These are phyloP conservation scores for Hypoxylon sp. DNA, from an alignment of 2,329 filamentous ascomycete genomes.

Conservation along the genomic window DNA sequence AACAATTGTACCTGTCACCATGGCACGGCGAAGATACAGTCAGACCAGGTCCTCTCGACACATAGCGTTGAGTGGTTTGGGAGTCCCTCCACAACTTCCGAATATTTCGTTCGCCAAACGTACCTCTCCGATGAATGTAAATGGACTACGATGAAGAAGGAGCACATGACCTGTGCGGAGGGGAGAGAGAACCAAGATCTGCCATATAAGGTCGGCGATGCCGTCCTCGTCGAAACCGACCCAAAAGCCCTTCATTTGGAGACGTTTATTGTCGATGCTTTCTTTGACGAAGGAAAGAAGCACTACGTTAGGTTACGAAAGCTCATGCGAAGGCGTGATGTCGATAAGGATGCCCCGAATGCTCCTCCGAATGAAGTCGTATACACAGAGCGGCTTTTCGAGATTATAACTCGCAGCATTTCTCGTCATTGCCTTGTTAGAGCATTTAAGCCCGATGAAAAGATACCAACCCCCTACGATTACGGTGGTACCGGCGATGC, in stretches of 20 bases:
- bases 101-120: slow-evolving; percentile 77
- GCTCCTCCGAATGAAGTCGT: slow-evolving; percentile 64
- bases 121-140: slow-evolving; percentile 70
- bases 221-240: slow-evolving; percentile 62
- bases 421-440: slow-evolving; percentile 70
- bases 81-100: slow-evolving; percentile 57
- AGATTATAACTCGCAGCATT: slow-evolving; percentile 57
- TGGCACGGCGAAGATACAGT: slow-evolving; percentile 56
- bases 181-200: slow-evolving; percentile 28
- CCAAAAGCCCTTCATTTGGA: slow-evolving; percentile 59
- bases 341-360: slow-evolving; percentile 49
- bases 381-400: slow-evolving; percentile 47
- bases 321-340: slow-evolving; percentile 62
- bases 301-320: slow-evolving; percentile 60
- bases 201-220: slow-evolving; percentile 66
- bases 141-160: slow-evolving; percentile 68
- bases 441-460: slow-evolving; percentile 59
- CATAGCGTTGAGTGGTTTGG: slow-evolving; percentile 70
- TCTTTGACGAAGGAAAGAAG: slow-evolving; percentile 45
- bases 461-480: slow-evolving; percentile 72
- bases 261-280: slow-evolving; percentile 67
- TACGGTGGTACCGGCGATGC: slow-evolving; percentile 72
- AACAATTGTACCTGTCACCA: slow-evolving; percentile 77
- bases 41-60: slow-evolving; percentile 67
- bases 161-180: slow-evolving; percentile 67